phyloP scores from a whole-genome alignment of 1,284 basidiomycete genomes.

The Schizopora paradoxa region DNA sequence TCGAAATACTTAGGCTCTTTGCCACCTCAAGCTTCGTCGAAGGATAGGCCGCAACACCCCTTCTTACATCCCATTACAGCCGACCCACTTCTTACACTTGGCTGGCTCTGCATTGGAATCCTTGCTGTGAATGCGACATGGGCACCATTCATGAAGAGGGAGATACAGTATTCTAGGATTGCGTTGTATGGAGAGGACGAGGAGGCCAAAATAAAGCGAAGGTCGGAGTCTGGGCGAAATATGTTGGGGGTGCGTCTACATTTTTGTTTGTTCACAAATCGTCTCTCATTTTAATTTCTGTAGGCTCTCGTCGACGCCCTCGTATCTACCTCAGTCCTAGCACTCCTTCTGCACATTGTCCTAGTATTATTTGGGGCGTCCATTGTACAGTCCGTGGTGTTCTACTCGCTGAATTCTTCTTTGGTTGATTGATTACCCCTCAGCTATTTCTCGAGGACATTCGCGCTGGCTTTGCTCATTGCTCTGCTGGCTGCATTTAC shows the following conservation, averaged over 20 bases:
- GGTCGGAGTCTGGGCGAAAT: slow-evolving; percentile 19
- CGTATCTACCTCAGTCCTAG: slow-evolving; percentile 45
- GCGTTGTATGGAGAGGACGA: slow-evolving; percentile 20
- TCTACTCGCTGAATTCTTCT: slow-evolving; percentile 13
- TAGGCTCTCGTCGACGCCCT: slow-evolving; percentile 48
- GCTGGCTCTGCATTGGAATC: slow-evolving; percentile 56
- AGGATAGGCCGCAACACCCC: slow-evolving; percentile 59
- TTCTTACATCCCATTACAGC: slow-evolving; percentile 64
- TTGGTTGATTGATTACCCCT: slow-evolving; percentile 13
- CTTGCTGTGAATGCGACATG: slow-evolving; percentile 66
- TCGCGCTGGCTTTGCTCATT: slow-evolving; percentile 62
- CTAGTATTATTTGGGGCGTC: slow-evolving; percentile 77
- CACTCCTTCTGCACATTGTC: slow-evolving; percentile 43
- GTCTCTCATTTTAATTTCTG: slow-evolving; percentile 2
- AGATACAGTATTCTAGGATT: slow-evolving; percentile 34
- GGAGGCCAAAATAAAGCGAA: slow-evolving; percentile 28
- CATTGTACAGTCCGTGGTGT: slow-evolving; percentile 43
- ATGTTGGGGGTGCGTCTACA: slow-evolving; percentile 29
- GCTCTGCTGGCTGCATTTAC: slow-evolving; percentile 64
- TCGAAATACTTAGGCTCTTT: slow-evolving; percentile 39
- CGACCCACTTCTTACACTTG: slow-evolving; percentile 54
- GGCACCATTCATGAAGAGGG: slow-evolving; percentile 58
- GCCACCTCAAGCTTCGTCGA: slow-evolving; percentile 36
- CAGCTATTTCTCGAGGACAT: slow-evolving; percentile 55
- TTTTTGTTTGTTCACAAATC: neutral